These are phyloP conservation scores for Daldinia sp. DNA, from an alignment of 2,329 filamentous ascomycete species.

Conservation along the genomic window DNA sequence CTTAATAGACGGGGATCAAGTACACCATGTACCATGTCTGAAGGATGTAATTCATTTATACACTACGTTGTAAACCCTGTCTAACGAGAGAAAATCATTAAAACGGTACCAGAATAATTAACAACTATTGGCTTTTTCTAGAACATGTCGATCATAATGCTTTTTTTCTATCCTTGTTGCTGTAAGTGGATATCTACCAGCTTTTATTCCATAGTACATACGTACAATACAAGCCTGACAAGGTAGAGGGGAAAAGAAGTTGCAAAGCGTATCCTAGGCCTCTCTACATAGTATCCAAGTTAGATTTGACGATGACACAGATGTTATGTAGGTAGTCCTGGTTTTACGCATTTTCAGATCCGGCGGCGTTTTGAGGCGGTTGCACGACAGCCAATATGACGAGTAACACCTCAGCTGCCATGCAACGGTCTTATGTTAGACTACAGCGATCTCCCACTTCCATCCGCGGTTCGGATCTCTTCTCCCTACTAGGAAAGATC, in stretches of 20 bases:
- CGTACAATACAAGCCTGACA: background rate
- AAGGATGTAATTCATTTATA: background rate
- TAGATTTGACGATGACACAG: background rate
- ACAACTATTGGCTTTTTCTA: constrained; percentile 25
- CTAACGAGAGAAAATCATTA: constrained; percentile 11
- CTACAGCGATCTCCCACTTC: constrained; percentile 4
- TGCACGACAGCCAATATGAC: constrained; percentile 18
- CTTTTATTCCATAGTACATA: background rate
- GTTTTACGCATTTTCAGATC: constrained; percentile 3
- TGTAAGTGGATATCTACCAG: constrained; percentile 4
- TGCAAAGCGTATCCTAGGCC: background rate
- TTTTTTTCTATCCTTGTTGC: constrained; percentile 12
- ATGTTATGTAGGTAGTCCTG: background rate
- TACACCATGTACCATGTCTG: background rate
- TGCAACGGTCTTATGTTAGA: constrained; percentile 14
- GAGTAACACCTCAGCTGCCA: constrained; percentile 16
- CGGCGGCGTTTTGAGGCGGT: constrained; percentile 26
- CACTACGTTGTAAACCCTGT: background rate
- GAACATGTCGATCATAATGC: constrained; percentile 35
- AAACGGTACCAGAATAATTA: constrained; percentile 13
- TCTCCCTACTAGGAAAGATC: constrained; percentile 16
- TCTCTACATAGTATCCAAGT: background rate
- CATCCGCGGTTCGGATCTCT: constrained; percentile 5
- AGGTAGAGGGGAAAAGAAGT: background rate
- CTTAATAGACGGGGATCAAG: background rate